Evolutionary conservation across 768 basidiomycete species (phyloP).

Genomic region (Pluteus cervinus): DNA sequence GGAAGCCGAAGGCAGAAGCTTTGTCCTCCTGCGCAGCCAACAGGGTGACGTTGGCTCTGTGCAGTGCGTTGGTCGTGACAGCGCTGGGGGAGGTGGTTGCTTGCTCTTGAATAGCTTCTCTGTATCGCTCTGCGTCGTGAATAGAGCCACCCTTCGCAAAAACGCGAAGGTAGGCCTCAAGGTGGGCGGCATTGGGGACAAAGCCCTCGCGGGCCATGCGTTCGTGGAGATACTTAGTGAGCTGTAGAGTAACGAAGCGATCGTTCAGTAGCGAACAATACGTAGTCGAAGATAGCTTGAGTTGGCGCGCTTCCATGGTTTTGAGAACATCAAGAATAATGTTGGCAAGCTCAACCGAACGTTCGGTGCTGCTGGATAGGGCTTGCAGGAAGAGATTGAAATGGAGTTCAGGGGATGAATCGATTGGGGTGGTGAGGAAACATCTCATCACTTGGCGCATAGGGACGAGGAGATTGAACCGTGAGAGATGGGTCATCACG

Average conservation of each 20-base stretch:
- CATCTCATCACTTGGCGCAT: conserved; percentile 37
- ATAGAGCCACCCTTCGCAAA: conserved; percentile 40
- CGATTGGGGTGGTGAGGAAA: conserved; percentile 29
- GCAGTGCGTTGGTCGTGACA: conserved; percentile 13
- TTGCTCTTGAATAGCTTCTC: conserved; percentile 32
- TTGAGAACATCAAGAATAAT: conserved; percentile 34
- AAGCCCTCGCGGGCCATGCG: conserved; percentile 35
- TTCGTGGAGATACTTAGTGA: conserved; percentile 40
- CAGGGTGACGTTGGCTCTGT: conserved; percentile 38
- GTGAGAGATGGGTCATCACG: conserved; percentile 40
- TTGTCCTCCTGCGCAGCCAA: conserved; percentile 33
- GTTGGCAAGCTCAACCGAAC: conserved; percentile 32
- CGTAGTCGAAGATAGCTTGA: conserved; percentile 34
- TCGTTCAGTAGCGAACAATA: conserved; percentile 42
- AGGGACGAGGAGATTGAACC: conserved; percentile 40
- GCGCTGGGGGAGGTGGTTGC: background rate
- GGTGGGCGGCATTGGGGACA: conserved; percentile 34
- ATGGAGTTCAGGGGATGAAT: conserved; percentile 17
- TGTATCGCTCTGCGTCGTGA: conserved; percentile 33
- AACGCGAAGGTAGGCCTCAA: conserved; percentile 43
- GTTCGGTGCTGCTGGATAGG: conserved; percentile 34
- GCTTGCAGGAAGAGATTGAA: conserved; percentile 54
- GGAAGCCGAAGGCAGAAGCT: conserved; percentile 41
- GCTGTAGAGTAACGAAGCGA: conserved; percentile 42
- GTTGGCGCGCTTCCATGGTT: conserved; percentile 40